Evolutionary conservation across 2,329 filamentous ascomycete genomes (phyloP), one percentile per base, ranked within the genome.

Genomic region (Aspergillus fijiensis): DNA sequence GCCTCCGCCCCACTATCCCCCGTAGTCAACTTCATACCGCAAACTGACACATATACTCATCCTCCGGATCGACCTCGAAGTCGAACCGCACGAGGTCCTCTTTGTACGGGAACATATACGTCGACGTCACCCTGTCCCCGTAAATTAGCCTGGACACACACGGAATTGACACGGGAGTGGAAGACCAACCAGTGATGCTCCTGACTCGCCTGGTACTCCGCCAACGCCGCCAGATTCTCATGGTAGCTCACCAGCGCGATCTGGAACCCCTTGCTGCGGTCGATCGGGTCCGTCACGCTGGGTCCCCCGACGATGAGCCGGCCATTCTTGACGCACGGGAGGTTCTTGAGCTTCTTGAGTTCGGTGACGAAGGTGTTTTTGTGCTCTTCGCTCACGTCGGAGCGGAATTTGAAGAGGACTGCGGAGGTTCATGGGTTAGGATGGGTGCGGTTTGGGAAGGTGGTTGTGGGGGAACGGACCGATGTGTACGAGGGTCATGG

Each of bases 41-140:
- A 59, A 64, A 67, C 3, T 50, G 39, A 21, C 64, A 67, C 60
- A 67, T 62, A 42, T 64, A 59, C 48, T 77, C 76, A 23, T 83
- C 79, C 57, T 58, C 66, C 5, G 54, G 57, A 29, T 72, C 70
- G 1, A 73, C 70, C 55, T 85, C 82, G 62, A 85, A 85, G 63
- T 85, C 83, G 65, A 84, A 85, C 19, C 83, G 73, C 16, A 77
- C 76, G 1, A 85, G 69, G 58, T 85, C 82, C 54, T 85, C 82
- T 19, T 79, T 81, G 64, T 77, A 85, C 0, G 83, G 83, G 70
- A 80, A 83, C 7, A 85, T 70, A 54, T 80, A 81, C 3, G 75
- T 78, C 31, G 75, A 79, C 0, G 82, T 85, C 0, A 85, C 81
- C 54, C 83, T 85, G 16, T 1, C 39, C 47, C 21, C 2, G 3